Evolutionary conservation across 257 asterid species (phyloP).

Genomic region (Asclepias syriaca): DNA sequence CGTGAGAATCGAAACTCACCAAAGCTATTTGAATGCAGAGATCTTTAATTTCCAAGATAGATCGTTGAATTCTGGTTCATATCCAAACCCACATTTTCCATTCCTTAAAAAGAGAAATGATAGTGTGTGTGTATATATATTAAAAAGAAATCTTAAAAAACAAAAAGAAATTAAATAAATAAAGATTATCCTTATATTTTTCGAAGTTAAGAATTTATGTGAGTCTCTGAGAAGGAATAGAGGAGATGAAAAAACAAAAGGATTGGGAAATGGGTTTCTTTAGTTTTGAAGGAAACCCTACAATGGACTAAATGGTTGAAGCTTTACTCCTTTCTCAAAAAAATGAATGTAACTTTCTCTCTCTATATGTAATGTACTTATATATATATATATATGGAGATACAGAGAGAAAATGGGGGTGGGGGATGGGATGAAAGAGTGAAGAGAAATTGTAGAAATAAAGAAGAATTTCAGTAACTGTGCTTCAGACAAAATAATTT

Average conservation of each 20-base stretch:
- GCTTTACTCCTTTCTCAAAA: slow-evolving; percentile 32
- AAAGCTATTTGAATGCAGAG: slow-evolving; percentile 35
- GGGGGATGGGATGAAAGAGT: background rate
- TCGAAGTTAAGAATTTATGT: background rate
- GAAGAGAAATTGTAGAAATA: background rate
- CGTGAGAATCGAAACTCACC: slow-evolving; percentile 40
- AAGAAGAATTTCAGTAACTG: background rate
- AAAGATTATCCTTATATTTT: background rate
- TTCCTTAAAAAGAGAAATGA: background rate
- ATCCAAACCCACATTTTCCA: slow-evolving; percentile 22
- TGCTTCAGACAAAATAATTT: slow-evolving; percentile 19
- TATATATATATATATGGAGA: background rate
- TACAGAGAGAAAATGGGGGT: slow-evolving; percentile 11
- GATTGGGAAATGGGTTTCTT: slow-evolving; percentile 11
- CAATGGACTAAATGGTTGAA: slow-evolving; percentile 11
- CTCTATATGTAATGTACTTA: slow-evolving; percentile 6
- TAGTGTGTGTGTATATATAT: no score
- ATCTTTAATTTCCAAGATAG: slow-evolving; percentile 43
- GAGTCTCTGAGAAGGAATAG: background rate
- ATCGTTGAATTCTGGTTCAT: slow-evolving; percentile 38
- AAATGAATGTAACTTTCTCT: slow-evolving; percentile 15
- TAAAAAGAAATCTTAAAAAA: no score
- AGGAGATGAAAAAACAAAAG: background rate
- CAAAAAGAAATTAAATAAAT: no score
- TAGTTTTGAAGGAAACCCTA: slow-evolving; percentile 29